A percentile compares a stretch with the other conserved stretches of the same genome.
Conservation (phyloP, 441 rosid genomes). For the Breynia disticha region DNA sequence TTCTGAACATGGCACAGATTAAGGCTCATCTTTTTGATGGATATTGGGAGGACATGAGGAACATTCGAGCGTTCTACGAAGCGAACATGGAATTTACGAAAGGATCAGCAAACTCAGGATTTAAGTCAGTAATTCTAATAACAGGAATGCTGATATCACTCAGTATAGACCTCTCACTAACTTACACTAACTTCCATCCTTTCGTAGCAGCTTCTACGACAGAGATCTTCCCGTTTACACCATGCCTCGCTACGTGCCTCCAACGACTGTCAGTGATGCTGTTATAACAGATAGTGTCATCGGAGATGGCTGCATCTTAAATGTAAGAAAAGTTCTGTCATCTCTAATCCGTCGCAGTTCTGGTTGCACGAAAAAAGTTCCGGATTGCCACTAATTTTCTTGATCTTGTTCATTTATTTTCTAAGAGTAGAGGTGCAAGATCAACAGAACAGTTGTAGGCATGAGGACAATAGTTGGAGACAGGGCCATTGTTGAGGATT, state of each 20-base stretch:
- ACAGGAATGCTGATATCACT: slow-evolving; percentile 10
- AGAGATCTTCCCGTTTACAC: slow-evolving; percentile 48
- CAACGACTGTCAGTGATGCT: slow-evolving; percentile 43
- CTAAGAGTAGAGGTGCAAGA: slow-evolving; percentile 58
- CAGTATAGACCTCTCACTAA: neutral
- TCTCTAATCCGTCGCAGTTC: neutral
- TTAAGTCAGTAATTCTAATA: slow-evolving; percentile 32
- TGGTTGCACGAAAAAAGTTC: neutral
- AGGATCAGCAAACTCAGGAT: slow-evolving; percentile 26
- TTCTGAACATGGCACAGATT: slow-evolving; percentile 34
- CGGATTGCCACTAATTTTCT: slow-evolving; percentile 1
- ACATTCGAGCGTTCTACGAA: slow-evolving; percentile 55
- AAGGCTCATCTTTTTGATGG: slow-evolving; percentile 53
- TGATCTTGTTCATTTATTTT: slow-evolving; percentile 10
- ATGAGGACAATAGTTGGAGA: slow-evolving; percentile 63
- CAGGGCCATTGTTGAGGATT: slow-evolving; percentile 54
- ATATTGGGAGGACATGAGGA: slow-evolving; percentile 74
- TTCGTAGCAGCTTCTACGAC: slow-evolving; percentile 49
- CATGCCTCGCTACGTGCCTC: slow-evolving; percentile 65
- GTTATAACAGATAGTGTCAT: slow-evolving; percentile 49
- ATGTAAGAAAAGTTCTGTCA: slow-evolving; percentile 32
- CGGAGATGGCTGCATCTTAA: slow-evolving; percentile 73
- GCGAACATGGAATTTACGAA: slow-evolving; percentile 71
- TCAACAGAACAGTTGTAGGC: slow-evolving; percentile 68
- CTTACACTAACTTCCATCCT: slow-evolving; percentile 10